phyloP scores from a whole-genome alignment of 352 stramenopile species.

The Pythium plurisporium region DNA sequence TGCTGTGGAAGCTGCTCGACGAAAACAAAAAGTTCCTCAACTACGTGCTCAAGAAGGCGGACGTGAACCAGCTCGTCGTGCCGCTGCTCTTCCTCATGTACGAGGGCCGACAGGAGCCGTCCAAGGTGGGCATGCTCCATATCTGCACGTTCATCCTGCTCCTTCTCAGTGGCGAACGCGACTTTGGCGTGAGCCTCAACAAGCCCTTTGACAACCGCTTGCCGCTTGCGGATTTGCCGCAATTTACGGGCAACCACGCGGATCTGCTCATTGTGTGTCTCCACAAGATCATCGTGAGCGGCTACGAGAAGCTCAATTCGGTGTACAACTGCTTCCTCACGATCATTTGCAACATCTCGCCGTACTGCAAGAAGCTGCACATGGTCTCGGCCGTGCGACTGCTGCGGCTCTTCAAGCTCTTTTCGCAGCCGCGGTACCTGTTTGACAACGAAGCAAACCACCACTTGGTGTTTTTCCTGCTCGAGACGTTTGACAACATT shows the following conservation, averaged over 20 bases:
- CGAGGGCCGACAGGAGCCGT: conserved; percentile 91
- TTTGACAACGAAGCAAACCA: conserved; percentile 96
- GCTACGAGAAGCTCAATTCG: conserved; percentile 94
- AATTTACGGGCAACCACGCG: conserved; percentile 95
- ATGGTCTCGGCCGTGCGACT: conserved; percentile 94
- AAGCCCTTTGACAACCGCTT: conserved; percentile 93
- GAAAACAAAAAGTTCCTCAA: conserved; percentile 95
- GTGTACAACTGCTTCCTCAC: conserved; percentile 99
- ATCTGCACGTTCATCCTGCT: conserved; percentile 99
- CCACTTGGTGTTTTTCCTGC: conserved; percentile 93
- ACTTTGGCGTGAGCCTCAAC: conserved; percentile 98
- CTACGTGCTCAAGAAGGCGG: conserved; percentile 92
- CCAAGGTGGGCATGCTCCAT: conserved; percentile 95
- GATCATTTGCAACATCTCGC: conserved; percentile 98
- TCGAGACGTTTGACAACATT: conserved; percentile 99
- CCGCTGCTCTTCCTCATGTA: conserved; percentile 91
- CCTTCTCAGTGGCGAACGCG: conserved; percentile 94
- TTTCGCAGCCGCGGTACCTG: conserved; percentile 90
- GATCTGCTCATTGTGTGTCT: conserved; percentile 97
- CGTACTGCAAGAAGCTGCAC: conserved; percentile 96
- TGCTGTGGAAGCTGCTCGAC: conserved; percentile 98
- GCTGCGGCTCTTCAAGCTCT: conserved; percentile 97
- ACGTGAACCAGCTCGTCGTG: conserved; percentile 90
- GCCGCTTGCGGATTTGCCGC: conserved; percentile 88
- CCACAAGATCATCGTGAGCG: conserved; percentile 98